Base-by-base conservation (phyloP, 768 basidiomycete species). In the Russula foetens region DNA sequence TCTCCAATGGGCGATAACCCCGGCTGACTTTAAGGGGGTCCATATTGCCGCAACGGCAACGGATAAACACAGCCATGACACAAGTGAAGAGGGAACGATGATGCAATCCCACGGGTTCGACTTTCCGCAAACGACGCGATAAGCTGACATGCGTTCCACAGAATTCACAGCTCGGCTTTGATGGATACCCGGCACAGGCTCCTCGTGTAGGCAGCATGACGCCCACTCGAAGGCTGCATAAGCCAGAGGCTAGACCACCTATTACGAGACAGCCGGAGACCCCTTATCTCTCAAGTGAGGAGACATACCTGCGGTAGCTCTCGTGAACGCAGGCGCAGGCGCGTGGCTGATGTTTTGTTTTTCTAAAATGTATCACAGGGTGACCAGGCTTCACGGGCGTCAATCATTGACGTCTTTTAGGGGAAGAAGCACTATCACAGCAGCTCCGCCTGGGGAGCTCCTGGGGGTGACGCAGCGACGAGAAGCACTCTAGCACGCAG, bases 161-260 rank as follows among this genome's bases (percentile, higher is more conserved):
- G 33, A 19, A 21, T 45, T 39, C 60, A 46, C 60, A 48, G 49
- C 60, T 26, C 28, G 26, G 47, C n/a, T 26, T 33, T 41, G 54
- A 31, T 15, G 28, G 21, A 44, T 23, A 8, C 11, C 45, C 29
- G 39, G 19, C 29, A 26, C 29, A 7, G n/a, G 12, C 33, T 26
- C 60, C 60, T 61, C 60, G 44, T 61, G 60, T 43, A 45, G 28
- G 7, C 41, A 26, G 26, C 59, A 53, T 56, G 54, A 43, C 33
- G 26, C 24, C 43, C 24, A 33, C 15, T 38, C 19, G 24, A 39
- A 35, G 26, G 23, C 24, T 23, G 39, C 23, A 54, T 54, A 53
- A 53, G 48, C 39, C 53, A 60, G 47, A 56, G 43, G 53, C 53
- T 47, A 49, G 59, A n/a, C 29, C 41, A 9, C 29, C 31, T 6